Evolutionary conservation across 371 early-diverging fungal genomes (phyloP).

Genomic region (Mucor circinelloides): DNA sequence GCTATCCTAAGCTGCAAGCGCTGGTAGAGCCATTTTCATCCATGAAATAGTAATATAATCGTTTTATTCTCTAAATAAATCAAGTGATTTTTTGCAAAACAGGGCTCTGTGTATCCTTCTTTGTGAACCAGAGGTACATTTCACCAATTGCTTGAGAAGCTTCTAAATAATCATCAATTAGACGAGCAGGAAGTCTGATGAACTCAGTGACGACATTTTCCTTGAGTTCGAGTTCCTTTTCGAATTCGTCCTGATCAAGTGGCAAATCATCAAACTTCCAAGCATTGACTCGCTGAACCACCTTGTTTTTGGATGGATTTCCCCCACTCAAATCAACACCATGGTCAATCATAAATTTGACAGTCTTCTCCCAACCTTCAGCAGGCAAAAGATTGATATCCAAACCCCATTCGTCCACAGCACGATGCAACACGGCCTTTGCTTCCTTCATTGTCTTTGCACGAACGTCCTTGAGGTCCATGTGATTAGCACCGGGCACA

Average conservation of each 20-base stretch:
- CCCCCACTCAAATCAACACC: constrained; percentile 30
- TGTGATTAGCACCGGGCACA: constrained; percentile 15
- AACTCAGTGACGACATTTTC: constrained; percentile 42
- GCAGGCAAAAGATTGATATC: constrained; percentile 49
- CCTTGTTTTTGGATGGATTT: constrained; percentile 24
- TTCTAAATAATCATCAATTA: constrained; percentile 42
- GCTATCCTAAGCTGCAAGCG: neutral
- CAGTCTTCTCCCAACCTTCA: constrained; percentile 41
- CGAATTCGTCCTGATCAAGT: constrained; percentile 45
- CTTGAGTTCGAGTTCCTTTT: constrained; percentile 36
- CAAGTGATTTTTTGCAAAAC: constrained; percentile 6
- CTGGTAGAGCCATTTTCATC: neutral
- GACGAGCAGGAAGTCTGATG: constrained; percentile 32
- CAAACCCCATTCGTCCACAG: constrained; percentile 36
- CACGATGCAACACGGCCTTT: constrained; percentile 28
- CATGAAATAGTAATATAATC: neutral
- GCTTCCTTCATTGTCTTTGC: constrained; percentile 24
- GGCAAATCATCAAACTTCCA: constrained; percentile 49
- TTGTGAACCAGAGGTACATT: constrained; percentile 53
- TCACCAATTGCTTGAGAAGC: constrained; percentile 41
- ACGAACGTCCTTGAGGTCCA: constrained; percentile 22
- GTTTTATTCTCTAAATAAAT: neutral
- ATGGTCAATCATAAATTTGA: constrained; percentile 38
- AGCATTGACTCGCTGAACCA: constrained; percentile 39
- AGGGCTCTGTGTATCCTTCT: constrained; percentile 20